Percentiles rank a stretch among this genome's conserved stretches.
Evolutionary conservation across 441 rosid genomes (phyloP).

Genomic region (Erodium texanum): DNA sequence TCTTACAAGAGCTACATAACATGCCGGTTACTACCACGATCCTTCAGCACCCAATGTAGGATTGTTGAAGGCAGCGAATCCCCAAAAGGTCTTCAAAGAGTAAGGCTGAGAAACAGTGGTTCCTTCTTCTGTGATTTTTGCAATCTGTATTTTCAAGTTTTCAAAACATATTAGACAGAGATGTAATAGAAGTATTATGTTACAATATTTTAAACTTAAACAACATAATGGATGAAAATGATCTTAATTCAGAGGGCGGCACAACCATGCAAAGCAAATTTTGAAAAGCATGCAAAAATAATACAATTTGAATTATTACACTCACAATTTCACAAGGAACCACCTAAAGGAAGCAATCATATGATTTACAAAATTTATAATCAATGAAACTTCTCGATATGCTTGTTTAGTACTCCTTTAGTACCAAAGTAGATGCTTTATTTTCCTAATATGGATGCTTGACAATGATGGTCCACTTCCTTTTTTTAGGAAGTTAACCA

Average conservation of each 20-base stretch:
- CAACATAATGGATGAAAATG: too few relatives aligned
- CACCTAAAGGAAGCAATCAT: not conserved
- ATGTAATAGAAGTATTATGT: too few relatives aligned
- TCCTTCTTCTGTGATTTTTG: constrained; percentile 89
- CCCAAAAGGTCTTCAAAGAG: constrained; percentile 81
- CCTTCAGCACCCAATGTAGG: constrained; percentile 88
- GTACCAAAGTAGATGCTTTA: too few relatives aligned
- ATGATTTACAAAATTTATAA: not conserved
- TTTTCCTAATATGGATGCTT: too few relatives aligned
- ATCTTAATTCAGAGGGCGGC: too few relatives aligned
- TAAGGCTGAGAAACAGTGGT: constrained; percentile 71
- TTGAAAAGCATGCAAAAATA: not conserved
- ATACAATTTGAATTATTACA: not conserved
- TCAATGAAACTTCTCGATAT: too few relatives aligned
- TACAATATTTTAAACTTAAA: too few relatives aligned
- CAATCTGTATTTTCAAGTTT: constrained; percentile 45
- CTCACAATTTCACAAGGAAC: not conserved
- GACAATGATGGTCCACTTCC: too few relatives aligned
- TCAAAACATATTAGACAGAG: not conserved
- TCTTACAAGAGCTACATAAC: not conserved
- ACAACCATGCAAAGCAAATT: not conserved
- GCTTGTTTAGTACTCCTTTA: too few relatives aligned
- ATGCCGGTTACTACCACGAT: constrained; percentile 45
- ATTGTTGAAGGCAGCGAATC: constrained; percentile 63
- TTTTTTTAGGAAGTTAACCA: too few relatives aligned